These are phyloP conservation scores for Rhynchosporium graminicola DNA, from an alignment of 2,329 filamentous ascomycete species.

Conservation along the genomic window DNA sequence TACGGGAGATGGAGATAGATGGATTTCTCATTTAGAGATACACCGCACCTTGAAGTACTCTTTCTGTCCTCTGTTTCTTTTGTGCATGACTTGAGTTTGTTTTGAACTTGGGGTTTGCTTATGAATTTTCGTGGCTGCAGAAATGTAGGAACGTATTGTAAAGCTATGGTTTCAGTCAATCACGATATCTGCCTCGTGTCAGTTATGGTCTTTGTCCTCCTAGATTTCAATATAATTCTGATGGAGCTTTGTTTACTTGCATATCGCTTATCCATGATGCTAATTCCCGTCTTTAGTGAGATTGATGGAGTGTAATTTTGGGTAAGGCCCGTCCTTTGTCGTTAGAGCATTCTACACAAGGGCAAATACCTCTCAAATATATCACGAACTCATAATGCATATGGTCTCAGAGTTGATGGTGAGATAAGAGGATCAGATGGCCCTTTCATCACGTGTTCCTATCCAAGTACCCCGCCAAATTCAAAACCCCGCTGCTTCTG, in stretches of 20 bases:
- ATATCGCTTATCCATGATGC: background rate
- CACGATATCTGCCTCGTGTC: too few species aligned
- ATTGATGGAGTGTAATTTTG: background rate
- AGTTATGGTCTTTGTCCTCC: too few species aligned
- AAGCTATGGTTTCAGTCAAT: too few species aligned
- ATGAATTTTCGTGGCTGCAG: too few species aligned
- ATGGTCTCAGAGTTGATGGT: too few species aligned
- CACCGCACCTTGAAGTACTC: too few species aligned
- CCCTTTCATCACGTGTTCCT: background rate
- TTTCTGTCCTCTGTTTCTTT: background rate
- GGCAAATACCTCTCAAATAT: too few species aligned
- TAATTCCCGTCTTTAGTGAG: background rate
- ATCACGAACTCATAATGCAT: too few species aligned
- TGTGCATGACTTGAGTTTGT: background rate
- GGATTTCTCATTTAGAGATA: background rate
- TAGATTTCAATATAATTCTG: too few species aligned
- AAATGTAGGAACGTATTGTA: too few species aligned
- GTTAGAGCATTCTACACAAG: too few species aligned
- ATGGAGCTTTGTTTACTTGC: background rate
- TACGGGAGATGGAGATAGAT: constrained; percentile 7
- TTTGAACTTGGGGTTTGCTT: background rate
- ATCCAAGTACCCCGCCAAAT: background rate
- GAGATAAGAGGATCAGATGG: background rate
- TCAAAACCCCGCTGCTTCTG: background rate
- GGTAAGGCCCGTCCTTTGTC: too few species aligned